These are phyloP conservation scores for Nicotiana rustica DNA, from an alignment of 305 asterid genomes.

Conservation along the genomic window DNA sequence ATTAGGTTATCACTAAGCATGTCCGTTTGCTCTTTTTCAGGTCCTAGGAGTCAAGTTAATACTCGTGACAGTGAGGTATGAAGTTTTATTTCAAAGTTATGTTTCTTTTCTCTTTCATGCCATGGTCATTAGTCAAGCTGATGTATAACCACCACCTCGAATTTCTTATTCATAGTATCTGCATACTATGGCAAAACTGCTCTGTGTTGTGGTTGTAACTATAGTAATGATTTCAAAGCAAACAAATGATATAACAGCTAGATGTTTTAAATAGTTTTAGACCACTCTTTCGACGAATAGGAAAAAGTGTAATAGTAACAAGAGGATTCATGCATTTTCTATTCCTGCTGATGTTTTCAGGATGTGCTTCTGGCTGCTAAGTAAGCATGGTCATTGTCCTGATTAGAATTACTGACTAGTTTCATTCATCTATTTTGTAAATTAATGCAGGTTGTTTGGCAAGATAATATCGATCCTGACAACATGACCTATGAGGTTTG, in stretches of 20 bases:
- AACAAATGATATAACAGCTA: not conserved
- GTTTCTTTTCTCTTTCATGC: constrained; percentile 20
- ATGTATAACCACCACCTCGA: not conserved
- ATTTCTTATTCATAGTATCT: constrained; percentile 1
- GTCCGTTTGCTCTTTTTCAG: constrained; percentile 25
- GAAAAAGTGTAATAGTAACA: not conserved
- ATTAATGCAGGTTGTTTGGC: constrained; percentile 65
- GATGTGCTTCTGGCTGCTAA: constrained; percentile 16
- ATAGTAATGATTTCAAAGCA: constrained; percentile 7
- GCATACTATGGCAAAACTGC: not conserved
- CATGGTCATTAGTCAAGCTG: not conserved
- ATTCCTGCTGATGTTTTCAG: constrained; percentile 18
- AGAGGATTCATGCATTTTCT: constrained; percentile 5
- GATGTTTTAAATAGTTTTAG: not conserved
- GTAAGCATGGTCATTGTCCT: not conserved
- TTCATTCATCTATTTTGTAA: constrained; percentile 37
- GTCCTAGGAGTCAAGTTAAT: constrained; percentile 32
- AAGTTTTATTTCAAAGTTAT: constrained; percentile 2
- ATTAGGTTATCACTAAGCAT: constrained; percentile 12
- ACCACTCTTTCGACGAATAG: constrained; percentile 13
- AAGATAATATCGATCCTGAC: constrained; percentile 76
- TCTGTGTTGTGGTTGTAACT: constrained; percentile 11
- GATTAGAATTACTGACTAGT: constrained; percentile 22
- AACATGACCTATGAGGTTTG: constrained; percentile 88
- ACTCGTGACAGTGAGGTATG: constrained; percentile 31